Percentiles rank a stretch among this genome's conserved stretches.
Evolutionary conservation across 768 basidiomycete species (phyloP).

Genomic region (Amanita exitialis): DNA sequence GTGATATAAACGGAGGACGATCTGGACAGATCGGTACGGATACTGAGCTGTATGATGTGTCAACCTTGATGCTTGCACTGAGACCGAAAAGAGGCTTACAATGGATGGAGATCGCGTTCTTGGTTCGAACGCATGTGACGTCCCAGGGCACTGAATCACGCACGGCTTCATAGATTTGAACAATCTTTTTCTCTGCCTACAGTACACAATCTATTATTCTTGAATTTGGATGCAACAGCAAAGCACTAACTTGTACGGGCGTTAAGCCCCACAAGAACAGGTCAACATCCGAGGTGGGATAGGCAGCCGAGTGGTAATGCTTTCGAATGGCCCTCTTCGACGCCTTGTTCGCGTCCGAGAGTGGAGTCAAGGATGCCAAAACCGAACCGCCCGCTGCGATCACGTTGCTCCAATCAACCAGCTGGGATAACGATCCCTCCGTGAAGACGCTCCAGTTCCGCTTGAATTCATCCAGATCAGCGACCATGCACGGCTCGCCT

Average conservation of each 20-base stretch:
- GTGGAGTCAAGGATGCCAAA: conserved; percentile 43
- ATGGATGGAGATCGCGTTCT: conserved; percentile 45
- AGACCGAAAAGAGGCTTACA: not conserved
- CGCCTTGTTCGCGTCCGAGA: conserved; percentile 34
- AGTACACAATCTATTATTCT: not conserved
- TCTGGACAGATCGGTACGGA: conserved; percentile 57
- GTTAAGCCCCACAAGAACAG: conserved; percentile 53
- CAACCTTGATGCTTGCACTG: too few species aligned
- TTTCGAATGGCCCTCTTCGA: conserved; percentile 51
- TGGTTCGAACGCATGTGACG: conserved; percentile 55
- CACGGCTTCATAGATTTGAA: conserved; percentile 50
- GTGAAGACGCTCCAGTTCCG: conserved; percentile 57
- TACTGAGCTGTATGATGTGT: conserved; percentile 36
- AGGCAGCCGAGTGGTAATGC: conserved; percentile 42
- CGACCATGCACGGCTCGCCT: conserved; percentile 38
- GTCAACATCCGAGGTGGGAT: conserved; percentile 55
- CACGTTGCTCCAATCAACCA: conserved; percentile 54
- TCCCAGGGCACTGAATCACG: conserved; percentile 61
- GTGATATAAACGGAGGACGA: conserved; percentile 51
- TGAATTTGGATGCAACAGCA: not conserved
- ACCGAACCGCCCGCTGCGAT: conserved; percentile 54
- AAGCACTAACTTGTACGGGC: conserved; percentile 32
- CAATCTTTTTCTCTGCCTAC: conserved; percentile 51
- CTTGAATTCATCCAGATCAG: conserved; percentile 45
- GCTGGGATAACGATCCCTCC: conserved; percentile 50